Evolutionary conservation across 202 grass and related monocot species (phyloP).

Genomic region (Miscanthus sacchariflorus): DNA sequence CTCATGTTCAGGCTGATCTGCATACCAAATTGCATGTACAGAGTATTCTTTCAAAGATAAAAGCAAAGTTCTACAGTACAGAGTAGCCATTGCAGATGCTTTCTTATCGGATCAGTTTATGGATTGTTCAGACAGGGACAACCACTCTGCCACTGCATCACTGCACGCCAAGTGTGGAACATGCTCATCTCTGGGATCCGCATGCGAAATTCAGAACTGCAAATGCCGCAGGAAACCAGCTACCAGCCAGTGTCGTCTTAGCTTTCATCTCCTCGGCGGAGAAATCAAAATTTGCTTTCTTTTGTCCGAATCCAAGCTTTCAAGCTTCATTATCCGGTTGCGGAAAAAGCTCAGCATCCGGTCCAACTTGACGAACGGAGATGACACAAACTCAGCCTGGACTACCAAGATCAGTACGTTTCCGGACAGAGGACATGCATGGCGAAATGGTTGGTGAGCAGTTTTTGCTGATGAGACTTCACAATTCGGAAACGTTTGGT

Average conservation of each 20-base stretch:
- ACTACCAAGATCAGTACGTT: not conserved
- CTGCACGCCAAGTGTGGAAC: not conserved
- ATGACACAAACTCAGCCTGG: not conserved
- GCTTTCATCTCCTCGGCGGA: not conserved
- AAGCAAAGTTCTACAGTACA: no score
- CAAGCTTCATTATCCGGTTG: constrained; percentile 17
- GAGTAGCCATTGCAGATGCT: not conserved
- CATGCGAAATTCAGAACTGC: not conserved
- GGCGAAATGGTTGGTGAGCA: not conserved
- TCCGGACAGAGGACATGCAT: not conserved
- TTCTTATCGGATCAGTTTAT: not conserved
- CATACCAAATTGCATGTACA: not conserved
- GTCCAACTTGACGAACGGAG: not conserved
- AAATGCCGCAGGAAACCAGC: not conserved
- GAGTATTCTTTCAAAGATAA: not conserved
- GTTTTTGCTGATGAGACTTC: not conserved
- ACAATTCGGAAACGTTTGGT: not conserved
- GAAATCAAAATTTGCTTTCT: not conserved
- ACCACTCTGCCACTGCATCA: no score
- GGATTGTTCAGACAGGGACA: not conserved
- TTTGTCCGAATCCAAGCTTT: not conserved
- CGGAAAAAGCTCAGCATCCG: not conserved
- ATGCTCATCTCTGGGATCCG: not conserved
- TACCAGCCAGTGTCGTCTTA: no score
- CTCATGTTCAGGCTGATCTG: constrained; percentile 8